Evolutionary conservation across 78 protist species (phyloP), one percentile per base, ranked within the genome.

Genomic region (Dictyostelium intermedium): DNA sequence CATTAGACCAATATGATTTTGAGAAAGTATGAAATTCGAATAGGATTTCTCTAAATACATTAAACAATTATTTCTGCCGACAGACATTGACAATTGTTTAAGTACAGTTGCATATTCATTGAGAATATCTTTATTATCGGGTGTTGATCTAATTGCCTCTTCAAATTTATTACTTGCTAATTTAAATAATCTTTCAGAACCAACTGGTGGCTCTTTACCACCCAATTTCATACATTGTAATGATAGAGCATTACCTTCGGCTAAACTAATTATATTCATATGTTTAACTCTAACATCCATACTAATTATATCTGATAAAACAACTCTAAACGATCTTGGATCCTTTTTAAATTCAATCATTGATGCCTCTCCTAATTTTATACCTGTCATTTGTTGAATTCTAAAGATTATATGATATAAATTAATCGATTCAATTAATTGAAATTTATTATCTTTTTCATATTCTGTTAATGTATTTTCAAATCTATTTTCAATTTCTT

Each of bases 181-280:
- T 47, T 85, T 82, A 41, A 94, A 94, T 9, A 93, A 56, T 47
- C 96, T 25, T 43, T 93, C 85, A 23, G 84, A 63, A 16, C 95
- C 95, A 37, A 86, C 41, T 27, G 30, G 74, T 56, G 66, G 66
- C 20, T 56, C 66, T 63, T 77, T 74, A 32, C 92, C 95, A 13
- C 76, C 82, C 77, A 82, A 79, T 79, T 53, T 85, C 92, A 93
- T 87, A 53, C 95, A 86, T 84, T 89, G 92, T 8, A 94, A 39
- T 9, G 96, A 84, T 14, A 94, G 23, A 18, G 96, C 96, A 94
- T 94, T 94, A 18, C 95, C 96, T 20, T 94, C 96, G 5, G 96
- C 96, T 20, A 94, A 84, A 72, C 87, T 79, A 25, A 87, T 85
- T 2, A 94, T 85, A 70, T 94, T 94, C 96, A 94, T 94, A 32